A percentile compares a stretch with the other conserved stretches of the same genome.
Conservation (phyloP, 805 yeast species). For the Candida anglica region DNA sequence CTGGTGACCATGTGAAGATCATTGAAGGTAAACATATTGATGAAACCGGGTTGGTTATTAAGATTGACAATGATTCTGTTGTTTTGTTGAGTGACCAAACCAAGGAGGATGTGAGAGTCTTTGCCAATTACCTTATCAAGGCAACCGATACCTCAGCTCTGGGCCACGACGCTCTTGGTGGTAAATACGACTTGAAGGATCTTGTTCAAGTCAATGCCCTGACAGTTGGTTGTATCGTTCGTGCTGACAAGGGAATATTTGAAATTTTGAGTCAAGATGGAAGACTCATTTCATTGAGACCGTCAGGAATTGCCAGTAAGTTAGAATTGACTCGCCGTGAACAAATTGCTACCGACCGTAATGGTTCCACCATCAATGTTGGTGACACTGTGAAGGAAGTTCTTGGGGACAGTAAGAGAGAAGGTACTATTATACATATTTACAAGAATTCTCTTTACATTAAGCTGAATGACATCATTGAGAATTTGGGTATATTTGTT, state of each 20-base stretch:
- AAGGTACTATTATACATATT: constrained; percentile 84
- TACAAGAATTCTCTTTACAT: constrained; percentile 77
- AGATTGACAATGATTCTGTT: constrained; percentile 78
- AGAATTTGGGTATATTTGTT: constrained; percentile 90
- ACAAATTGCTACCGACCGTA: constrained; percentile 79
- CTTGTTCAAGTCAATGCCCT: constrained; percentile 84
- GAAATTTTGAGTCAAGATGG: constrained; percentile 82
- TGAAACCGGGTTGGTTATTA: constrained; percentile 91
- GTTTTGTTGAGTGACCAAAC: constrained; percentile 88
- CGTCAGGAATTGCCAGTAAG: constrained; percentile 79
- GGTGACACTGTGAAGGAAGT: constrained; percentile 91
- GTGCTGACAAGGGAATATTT: constrained; percentile 84
- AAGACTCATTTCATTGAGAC: constrained; percentile 62
- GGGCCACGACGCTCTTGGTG: constrained; percentile 53
- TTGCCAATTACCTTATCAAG: constrained; percentile 84
- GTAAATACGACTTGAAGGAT: constrained; percentile 83
- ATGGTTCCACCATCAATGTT: constrained; percentile 78
- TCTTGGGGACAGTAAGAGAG: constrained; percentile 65
- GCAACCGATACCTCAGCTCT: constrained; percentile 76
- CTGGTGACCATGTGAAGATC: constrained; percentile 95
- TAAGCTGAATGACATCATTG: constrained; percentile 72
- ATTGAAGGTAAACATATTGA: constrained; percentile 87
- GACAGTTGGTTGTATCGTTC: constrained; percentile 82
- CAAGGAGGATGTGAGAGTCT: constrained; percentile 83
- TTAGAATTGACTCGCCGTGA: constrained; percentile 61